These are phyloP conservation scores for Tulasnella sp. DNA, from an alignment of 768 basidiomycete species.

Conservation along the genomic window DNA sequence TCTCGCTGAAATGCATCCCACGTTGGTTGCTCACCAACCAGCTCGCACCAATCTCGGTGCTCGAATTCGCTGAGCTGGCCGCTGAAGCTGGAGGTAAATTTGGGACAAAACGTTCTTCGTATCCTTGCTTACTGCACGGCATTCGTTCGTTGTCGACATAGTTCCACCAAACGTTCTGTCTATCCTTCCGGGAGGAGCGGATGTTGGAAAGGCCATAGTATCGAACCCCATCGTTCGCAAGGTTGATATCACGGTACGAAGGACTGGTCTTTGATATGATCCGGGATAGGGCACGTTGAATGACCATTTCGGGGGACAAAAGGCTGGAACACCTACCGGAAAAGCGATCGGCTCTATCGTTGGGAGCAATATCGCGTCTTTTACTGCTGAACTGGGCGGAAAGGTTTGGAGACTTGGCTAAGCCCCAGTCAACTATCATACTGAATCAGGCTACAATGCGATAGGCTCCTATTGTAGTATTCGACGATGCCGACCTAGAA, in stretches of 20 bases:
- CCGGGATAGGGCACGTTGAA: background rate
- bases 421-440: background rate
- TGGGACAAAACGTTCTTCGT: background rate
- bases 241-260: slow-evolving; percentile 71
- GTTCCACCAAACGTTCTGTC: slow-evolving; percentile 72
- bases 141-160: slow-evolving; percentile 28
- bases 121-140: background rate
- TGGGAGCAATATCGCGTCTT: slow-evolving; percentile 63
- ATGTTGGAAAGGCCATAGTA: slow-evolving; percentile 57
- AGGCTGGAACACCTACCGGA: slow-evolving; percentile 76
- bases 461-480: slow-evolving; percentile 73
- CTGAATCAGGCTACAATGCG: background rate
- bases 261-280: background rate
- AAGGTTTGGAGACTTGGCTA: slow-evolving; percentile 45
- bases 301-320: background rate
- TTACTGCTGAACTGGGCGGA: slow-evolving; percentile 80
- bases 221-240: slow-evolving; percentile 62
- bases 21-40: slow-evolving; percentile 25
- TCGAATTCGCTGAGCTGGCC: slow-evolving; percentile 65
- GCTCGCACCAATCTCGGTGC: slow-evolving; percentile 71
- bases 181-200: slow-evolving; percentile 63
- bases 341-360: slow-evolving; percentile 64
- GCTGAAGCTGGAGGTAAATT: slow-evolving; percentile 55
- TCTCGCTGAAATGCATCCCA: background rate
- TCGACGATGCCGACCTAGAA: slow-evolving; percentile 64